Evolutionary conservation across 768 basidiomycete species (phyloP), one percentile per base, ranked within the genome.

Genomic region (Psilocybe azurescens): DNA sequence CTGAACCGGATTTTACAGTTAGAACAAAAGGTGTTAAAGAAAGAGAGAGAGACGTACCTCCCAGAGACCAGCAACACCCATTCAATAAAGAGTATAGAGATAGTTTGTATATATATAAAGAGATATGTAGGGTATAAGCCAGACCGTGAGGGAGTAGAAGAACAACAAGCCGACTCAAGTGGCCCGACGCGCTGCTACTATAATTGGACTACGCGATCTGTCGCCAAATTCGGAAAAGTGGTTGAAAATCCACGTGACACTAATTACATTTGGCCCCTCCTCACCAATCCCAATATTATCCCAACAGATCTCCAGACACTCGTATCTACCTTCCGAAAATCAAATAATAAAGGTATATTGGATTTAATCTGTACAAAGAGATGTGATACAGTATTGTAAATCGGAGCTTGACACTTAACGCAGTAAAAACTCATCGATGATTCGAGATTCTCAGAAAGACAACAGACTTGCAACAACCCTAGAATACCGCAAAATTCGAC

Each of bases 11-110:
- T 16, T 28, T 63, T 14, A 39, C 39, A 39, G 46, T 20, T 38
- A 14, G 1, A 49, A 41, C 18, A 32, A 28, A 20, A 28, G 36
- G 46, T 29, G 4, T 49, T 10, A 16, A 10, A 24, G 24, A 24
- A 18, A 16, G 14, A 3, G 18, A 44, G 28, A 7, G 33, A 28
- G 16, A 64, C 78, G 52, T 68, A 83, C 86, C 72, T 83, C 75
- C 78, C 78, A 79, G 56, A 79, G 68, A 20, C 78, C 78, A 32
- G 78, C 72, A 11, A 79, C 78, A 18, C 78, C 78, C 78, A 79
- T 77, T 59, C 16, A 32, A 16, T 55, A 1, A 29, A 36, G 6
- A 5, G 7, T 33, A 32, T 28, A 41, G 5, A 52, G 54, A 32
- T 2, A 44, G 14, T 1, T 9, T 38, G 39, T 51, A 13, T 61